Base-by-base conservation (phyloP, 2,329 filamentous ascomycete genomes). In the Capronia americana region DNA sequence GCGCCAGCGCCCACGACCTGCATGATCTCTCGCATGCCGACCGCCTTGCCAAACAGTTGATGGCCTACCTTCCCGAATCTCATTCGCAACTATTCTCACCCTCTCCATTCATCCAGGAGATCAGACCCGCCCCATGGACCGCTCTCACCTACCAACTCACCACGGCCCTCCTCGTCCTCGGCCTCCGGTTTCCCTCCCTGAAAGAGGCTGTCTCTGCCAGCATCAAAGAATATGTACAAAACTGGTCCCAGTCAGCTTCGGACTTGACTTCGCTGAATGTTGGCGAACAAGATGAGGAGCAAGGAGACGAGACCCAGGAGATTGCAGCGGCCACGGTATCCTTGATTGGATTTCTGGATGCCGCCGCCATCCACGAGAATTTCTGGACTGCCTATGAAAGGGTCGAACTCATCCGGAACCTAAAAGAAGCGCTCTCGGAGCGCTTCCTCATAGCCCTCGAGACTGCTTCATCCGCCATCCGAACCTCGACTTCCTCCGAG, bases 81-180 rank as follows among this genome's bases (percentile, higher is more conserved):
- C 92, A 94, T 74, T 82, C 86, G 38, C 94, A 97, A 76, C 80
- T 87, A 20, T 92, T 98, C 73, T 85, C 87, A 8, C 84, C 89
- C 4, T 96, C 93, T 61, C 92, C 93, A 0, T 92, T 91, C 77
- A 90, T 97, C 72, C 90, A 90, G 71, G 88, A 88, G 71, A 87
- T 97, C 75, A 90, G 93, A 67, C 92, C 92, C 1, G 96, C 92
- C 3, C 94, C 96, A 23, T 95, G 92, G 83, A 94, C 98, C 78
- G 86, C 89, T 1, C 82, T 98, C 34, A 89, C 92, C 2, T 90
- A 89, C 73, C 88, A 92, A 73, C 86, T 99, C 46, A 90, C 92
- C 0, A 87, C 86, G 4, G 93, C 93, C 4, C 82, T 98, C 6
- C 84, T 99, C n/a, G 87, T 89, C 0, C 82, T 99, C 24, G 94